These are phyloP conservation scores for Termitomyces sp. DNA, from an alignment of 768 basidiomycete genomes.

Conservation along the genomic window DNA sequence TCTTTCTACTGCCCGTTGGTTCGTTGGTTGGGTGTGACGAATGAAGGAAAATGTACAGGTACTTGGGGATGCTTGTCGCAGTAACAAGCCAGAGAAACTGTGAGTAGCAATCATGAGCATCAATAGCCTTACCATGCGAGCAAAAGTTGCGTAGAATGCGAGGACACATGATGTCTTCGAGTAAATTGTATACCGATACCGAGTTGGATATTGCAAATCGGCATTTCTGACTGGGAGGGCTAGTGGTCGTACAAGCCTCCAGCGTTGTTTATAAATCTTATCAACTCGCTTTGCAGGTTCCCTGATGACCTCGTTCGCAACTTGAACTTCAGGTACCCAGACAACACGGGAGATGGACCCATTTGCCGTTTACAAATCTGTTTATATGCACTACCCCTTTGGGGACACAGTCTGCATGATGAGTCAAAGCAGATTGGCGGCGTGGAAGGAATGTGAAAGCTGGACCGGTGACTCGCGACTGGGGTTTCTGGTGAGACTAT, in stretches of 20 bases:
- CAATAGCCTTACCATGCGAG: constrained; percentile 77
- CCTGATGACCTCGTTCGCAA: constrained; percentile 96
- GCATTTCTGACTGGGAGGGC: constrained; percentile 34
- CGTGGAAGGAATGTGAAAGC: background rate
- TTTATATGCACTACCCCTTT: constrained; percentile 97
- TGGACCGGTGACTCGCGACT: constrained; percentile 54
- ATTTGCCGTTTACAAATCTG: constrained; percentile 88
- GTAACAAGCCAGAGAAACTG: constrained; percentile 66
- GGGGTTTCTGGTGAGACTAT: constrained; percentile 96
- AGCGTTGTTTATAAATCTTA: constrained; percentile 80
- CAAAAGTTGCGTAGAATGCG: constrained; percentile 95
- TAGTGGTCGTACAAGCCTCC: constrained; percentile 74
- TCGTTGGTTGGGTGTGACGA: background rate
- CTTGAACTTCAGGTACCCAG: constrained; percentile 92
- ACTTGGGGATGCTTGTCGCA: constrained; percentile 95
- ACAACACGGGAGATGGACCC: constrained; percentile 98
- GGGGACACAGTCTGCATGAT: constrained; percentile 95
- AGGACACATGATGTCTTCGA: constrained; percentile 62
- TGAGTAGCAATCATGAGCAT: constrained; percentile 84
- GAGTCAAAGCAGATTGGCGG: constrained; percentile 20
- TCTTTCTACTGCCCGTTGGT: constrained; percentile 61
- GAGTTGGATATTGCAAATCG: constrained; percentile 38
- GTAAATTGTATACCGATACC: constrained; percentile 98
- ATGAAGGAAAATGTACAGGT: constrained; percentile 19
- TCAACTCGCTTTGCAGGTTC: constrained; percentile 93